A percentile compares a stretch with the other conserved stretches of the same genome.
Evolutionary conservation across 2,329 filamentous ascomycete species (phyloP).

Genomic region (Ophiocordyceps camponoti-saundersi): DNA sequence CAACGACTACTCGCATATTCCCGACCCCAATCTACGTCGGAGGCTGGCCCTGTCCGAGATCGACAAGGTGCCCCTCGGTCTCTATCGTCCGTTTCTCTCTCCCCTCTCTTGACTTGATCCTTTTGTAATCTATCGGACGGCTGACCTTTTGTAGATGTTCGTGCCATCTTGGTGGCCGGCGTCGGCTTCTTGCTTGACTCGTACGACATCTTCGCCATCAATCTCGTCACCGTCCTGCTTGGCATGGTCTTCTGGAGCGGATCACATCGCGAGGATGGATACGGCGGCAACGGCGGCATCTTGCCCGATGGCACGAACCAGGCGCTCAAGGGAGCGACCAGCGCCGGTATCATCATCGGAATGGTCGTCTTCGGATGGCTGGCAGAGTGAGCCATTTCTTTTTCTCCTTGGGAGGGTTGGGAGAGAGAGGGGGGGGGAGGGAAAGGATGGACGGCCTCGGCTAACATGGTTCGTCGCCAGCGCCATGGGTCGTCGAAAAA

Average conservation of each 20-base stretch:
- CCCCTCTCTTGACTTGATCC: neutral
- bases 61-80: slow-evolving; percentile 60
- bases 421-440: no score
- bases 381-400: slow-evolving; percentile 34
- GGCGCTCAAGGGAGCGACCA: slow-evolving; percentile 67
- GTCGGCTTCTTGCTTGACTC: slow-evolving; percentile 75
- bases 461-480: slow-evolving; percentile 6
- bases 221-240: slow-evolving; percentile 52
- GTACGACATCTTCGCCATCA: slow-evolving; percentile 70
- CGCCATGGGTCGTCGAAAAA: slow-evolving; percentile 56
- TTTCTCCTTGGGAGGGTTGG: no score
- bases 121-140: neutral
- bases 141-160: slow-evolving; percentile 41
- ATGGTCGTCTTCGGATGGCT: slow-evolving; percentile 64
- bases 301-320: slow-evolving; percentile 52
- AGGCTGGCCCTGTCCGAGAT: slow-evolving; percentile 63
- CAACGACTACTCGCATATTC: slow-evolving; percentile 47
- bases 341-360: slow-evolving; percentile 61
- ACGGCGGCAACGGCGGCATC: slow-evolving; percentile 33
- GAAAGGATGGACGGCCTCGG: no score
- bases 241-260: slow-evolving; percentile 61
- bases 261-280: slow-evolving; percentile 22
- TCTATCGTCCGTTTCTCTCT: slow-evolving; percentile 34
- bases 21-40: slow-evolving; percentile 60
- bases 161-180: slow-evolving; percentile 59